Conservation (phyloP, 2,329 filamentous ascomycete genomes). For the Triangularia verruculosa region DNA sequence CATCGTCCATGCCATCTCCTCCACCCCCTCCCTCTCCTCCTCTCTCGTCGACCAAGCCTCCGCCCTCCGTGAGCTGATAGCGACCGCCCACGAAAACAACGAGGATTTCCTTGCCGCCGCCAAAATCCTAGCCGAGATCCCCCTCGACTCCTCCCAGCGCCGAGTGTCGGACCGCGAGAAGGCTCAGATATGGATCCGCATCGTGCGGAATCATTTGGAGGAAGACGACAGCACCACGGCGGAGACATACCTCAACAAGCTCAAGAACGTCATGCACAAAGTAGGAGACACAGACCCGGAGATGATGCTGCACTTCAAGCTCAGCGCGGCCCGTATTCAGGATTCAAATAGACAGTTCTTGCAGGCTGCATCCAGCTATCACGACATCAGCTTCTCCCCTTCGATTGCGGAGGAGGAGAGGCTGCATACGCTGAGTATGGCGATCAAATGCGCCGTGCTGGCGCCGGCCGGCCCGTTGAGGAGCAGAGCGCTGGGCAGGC, state of each 20-base stretch:
- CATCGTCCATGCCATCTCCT: slow-evolving; percentile 64
- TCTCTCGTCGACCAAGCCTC: slow-evolving; percentile 85
- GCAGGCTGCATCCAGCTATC: slow-evolving; percentile 82
- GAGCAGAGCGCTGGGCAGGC: slow-evolving; percentile 71
- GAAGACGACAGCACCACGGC: slow-evolving; percentile 85
- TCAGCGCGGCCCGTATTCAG: slow-evolving; percentile 88
- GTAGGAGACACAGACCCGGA: slow-evolving; percentile 71
- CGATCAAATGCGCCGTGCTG: slow-evolving; percentile 88
- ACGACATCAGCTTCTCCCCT: slow-evolving; percentile 75
- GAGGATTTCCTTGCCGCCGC: slow-evolving; percentile 81
- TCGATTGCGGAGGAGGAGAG: slow-evolving; percentile 84
- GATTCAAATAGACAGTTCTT: slow-evolving; percentile 89
- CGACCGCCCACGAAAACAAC: slow-evolving; percentile 75
- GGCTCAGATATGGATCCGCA: slow-evolving; percentile 84
- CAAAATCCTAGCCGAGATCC: slow-evolving; percentile 74
- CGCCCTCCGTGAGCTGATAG: slow-evolving; percentile 73
- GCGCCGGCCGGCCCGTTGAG: slow-evolving; percentile 86
- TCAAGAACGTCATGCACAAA: slow-evolving; percentile 86
- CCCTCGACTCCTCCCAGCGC: slow-evolving; percentile 84
- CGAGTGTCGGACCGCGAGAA: slow-evolving; percentile 79
- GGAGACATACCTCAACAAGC: slow-evolving; percentile 86
- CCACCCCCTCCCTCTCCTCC: slow-evolving; percentile 51
- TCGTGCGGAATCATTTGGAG: slow-evolving; percentile 91
- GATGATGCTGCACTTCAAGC: slow-evolving; percentile 78
- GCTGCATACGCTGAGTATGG: slow-evolving; percentile 77